phyloP scores from a whole-genome alignment of 2,329 filamentous ascomycete species.

The Trichoderma sp. region DNA sequence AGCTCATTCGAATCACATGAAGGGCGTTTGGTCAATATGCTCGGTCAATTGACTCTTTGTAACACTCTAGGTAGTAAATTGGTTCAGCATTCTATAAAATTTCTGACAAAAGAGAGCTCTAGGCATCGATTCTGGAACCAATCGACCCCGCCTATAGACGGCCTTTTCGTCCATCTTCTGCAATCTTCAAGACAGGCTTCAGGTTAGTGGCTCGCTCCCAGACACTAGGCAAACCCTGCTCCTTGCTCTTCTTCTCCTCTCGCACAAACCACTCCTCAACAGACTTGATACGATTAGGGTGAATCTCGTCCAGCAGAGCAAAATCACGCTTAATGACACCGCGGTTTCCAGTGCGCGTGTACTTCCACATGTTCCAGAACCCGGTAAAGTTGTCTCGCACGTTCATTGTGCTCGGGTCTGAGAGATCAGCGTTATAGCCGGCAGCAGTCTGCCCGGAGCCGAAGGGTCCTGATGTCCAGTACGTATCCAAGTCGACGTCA shows the following conservation, averaged over 20 bases:
- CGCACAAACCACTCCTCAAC: conserved; percentile 51
- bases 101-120: background rate
- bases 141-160: background rate
- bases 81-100: background rate
- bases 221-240: conserved; percentile 17
- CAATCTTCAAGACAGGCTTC: conserved; percentile 25
- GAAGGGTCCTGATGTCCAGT: conserved; percentile 31
- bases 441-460: conserved; percentile 31
- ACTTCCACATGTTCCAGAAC: conserved; percentile 51
- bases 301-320: conserved; percentile 52
- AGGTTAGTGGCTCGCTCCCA: conserved; percentile 25
- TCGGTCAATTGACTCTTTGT: background rate
- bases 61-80: background rate
- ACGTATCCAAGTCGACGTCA: conserved; percentile 38
- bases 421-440: conserved; percentile 39
- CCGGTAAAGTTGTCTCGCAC: conserved; percentile 51
- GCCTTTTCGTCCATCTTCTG: conserved; percentile 25
- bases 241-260: conserved; percentile 38
- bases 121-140: background rate
- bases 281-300: conserved; percentile 48
- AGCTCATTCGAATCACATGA: background rate
- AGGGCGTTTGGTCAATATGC: background rate
- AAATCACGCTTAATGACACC: conserved; percentile 50
- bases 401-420: conserved; percentile 39
- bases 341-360: conserved; percentile 41